Percentiles rank a stretch among this genome's conserved stretches.
Conservation (phyloP, 805 yeast species). For the Cyberlindnera saturnus region DNA sequence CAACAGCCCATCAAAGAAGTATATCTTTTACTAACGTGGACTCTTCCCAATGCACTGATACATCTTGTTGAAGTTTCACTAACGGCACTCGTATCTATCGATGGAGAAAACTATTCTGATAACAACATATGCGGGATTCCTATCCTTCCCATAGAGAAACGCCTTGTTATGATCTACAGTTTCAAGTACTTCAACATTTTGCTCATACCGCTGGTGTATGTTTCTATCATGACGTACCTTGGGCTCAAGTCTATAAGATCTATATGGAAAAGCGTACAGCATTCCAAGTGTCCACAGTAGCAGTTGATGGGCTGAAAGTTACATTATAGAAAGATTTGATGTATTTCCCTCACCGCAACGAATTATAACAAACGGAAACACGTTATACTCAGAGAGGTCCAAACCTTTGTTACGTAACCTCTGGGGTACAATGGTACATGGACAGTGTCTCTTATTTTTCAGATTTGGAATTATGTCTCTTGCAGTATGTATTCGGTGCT, state of each 20-base stretch:
- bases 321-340: constrained; percentile 16
- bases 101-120: constrained; percentile 6
- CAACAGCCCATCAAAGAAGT: background rate
- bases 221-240: constrained; percentile 13
- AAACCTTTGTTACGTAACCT: constrained; percentile 19
- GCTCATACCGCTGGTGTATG: constrained; percentile 12
- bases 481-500: background rate
- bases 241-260: constrained; percentile 7
- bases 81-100: constrained; percentile 11
- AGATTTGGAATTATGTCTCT: constrained; percentile 8
- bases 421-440: constrained; percentile 17
- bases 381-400: constrained; percentile 14
- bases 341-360: constrained; percentile 10
- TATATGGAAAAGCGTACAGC: constrained; percentile 7
- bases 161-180: constrained; percentile 12
- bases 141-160: constrained; percentile 14
- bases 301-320: background rate
- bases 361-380: constrained; percentile 4
- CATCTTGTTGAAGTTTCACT: background rate
- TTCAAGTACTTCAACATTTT: constrained; percentile 14
- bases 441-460: constrained; percentile 12
- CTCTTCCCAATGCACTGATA: constrained; percentile 8
- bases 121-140: constrained; percentile 15
- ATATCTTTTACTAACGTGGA: constrained; percentile 18
- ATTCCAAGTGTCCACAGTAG: constrained; percentile 2